These are phyloP conservation scores for Hirsutella minnesotensis DNA, from an alignment of 2,329 filamentous ascomycete species.

Conservation along the genomic window DNA sequence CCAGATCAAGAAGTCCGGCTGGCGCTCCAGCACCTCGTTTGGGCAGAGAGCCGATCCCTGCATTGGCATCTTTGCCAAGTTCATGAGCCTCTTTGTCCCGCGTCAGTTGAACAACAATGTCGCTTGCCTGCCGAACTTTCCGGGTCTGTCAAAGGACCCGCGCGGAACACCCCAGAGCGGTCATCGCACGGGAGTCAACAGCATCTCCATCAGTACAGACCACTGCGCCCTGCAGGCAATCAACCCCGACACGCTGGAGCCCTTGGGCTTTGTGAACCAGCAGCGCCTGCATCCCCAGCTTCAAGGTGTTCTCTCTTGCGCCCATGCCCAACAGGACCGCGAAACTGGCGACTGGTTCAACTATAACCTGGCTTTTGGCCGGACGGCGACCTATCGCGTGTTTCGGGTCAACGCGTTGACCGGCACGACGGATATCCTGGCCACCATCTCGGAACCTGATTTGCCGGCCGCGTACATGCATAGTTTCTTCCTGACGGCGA, in stretches of 20 bases:
- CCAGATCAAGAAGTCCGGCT: constrained; percentile 47
- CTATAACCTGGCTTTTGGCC: constrained; percentile 61
- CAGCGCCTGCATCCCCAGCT: constrained; percentile 53
- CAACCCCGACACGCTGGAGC: constrained; percentile 61
- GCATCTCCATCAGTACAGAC: constrained; percentile 16
- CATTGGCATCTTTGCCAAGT: constrained; percentile 58
- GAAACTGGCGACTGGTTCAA: constrained; percentile 67
- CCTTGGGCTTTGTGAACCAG: constrained; percentile 52
- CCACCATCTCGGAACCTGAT: constrained; percentile 42
- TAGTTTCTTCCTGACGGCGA: constrained; percentile 62
- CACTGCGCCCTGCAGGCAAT: constrained; percentile 51
- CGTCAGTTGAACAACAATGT: constrained; percentile 45
- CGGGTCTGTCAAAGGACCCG: constrained; percentile 30
- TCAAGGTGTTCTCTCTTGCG: constrained; percentile 52
- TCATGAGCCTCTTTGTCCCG: constrained; percentile 47
- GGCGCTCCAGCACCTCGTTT: constrained; percentile 47
- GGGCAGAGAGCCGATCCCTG: constrained; percentile 65
- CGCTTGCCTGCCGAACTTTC: constrained; percentile 52
- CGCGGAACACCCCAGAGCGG: constrained; percentile 7
- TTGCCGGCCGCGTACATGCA: constrained; percentile 63
- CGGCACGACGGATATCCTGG: constrained; percentile 58
- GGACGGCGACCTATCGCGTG: constrained; percentile 49
- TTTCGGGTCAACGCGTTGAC: constrained; percentile 53
- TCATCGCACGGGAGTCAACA: constrained; percentile 20
- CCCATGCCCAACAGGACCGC: constrained; percentile 63